phyloP scores from a whole-genome alignment of 2,329 filamentous ascomycete species.

The Plectosphaerella sp. region DNA sequence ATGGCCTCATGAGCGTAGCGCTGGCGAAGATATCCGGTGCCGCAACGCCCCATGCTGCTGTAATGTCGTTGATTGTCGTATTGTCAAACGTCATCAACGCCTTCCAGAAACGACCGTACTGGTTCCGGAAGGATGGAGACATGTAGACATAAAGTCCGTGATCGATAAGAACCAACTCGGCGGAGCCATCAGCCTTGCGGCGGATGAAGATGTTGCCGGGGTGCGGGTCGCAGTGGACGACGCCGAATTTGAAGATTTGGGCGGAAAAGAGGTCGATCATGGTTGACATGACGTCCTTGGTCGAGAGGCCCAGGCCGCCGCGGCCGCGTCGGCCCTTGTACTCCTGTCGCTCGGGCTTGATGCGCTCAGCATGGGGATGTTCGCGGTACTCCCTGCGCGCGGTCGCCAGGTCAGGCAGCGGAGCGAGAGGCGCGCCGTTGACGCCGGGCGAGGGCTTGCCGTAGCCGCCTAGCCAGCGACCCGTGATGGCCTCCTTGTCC shows the following conservation, averaged over 20 bases:
- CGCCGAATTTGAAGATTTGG: slow-evolving; percentile 96
- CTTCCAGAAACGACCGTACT: slow-evolving; percentile 93
- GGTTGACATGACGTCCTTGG: slow-evolving; percentile 89
- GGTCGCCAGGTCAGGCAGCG: slow-evolving; percentile 39
- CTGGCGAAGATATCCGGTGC: slow-evolving; percentile 89
- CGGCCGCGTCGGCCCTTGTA: slow-evolving; percentile 71
- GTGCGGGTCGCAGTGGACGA: slow-evolving; percentile 94
- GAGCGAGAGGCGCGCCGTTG: slow-evolving; percentile 56
- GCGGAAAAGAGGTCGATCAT: slow-evolving; percentile 97
- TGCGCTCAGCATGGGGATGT: slow-evolving; percentile 48
- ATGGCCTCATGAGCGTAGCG: slow-evolving; percentile 84
- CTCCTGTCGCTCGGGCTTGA: slow-evolving; percentile 76
- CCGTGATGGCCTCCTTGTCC: slow-evolving; percentile 80
- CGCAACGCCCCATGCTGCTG: slow-evolving; percentile 78
- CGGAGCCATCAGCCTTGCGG: slow-evolving; percentile 71
- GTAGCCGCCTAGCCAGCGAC: slow-evolving; percentile 73
- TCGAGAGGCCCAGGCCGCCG: slow-evolving; percentile 77
- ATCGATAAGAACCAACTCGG: slow-evolving; percentile 93
- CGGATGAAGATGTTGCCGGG: slow-evolving; percentile 97
- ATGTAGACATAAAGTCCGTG: slow-evolving; percentile 96
- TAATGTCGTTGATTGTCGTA: slow-evolving; percentile 66
- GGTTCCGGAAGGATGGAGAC: slow-evolving; percentile 73
- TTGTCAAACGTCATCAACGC: slow-evolving; percentile 93
- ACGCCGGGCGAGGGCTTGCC: slow-evolving; percentile 75
- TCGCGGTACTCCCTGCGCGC: slow-evolving; percentile 42